Evolutionary conservation across 768 basidiomycete species (phyloP).

Genomic region (Sporobolomyces pararoseus): DNA sequence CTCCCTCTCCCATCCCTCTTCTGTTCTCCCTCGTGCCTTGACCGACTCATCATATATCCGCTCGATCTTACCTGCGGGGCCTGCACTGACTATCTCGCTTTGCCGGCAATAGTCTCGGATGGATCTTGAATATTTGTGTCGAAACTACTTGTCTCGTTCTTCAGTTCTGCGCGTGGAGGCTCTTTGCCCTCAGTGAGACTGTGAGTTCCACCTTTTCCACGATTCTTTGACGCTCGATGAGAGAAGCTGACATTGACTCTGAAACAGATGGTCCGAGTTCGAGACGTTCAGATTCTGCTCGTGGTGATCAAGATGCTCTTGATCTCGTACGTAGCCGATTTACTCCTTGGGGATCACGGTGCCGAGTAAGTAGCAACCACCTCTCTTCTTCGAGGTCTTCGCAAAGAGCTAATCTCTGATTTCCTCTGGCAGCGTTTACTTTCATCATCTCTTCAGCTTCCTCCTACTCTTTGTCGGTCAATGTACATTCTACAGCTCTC

Average conservation of each 20-base stretch:
- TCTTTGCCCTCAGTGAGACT: not conserved
- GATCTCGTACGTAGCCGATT: slow-evolving; percentile 6
- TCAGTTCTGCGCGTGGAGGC: slow-evolving; percentile 1
- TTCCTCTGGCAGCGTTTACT: slow-evolving; percentile 5
- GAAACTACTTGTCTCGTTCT: slow-evolving; percentile 5
- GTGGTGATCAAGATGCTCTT: slow-evolving; percentile 11
- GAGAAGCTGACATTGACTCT: not conserved
- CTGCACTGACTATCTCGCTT: too few species aligned
- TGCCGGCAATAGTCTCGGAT: slow-evolving; percentile 10
- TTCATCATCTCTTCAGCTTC: slow-evolving; percentile 29
- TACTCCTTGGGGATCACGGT: slow-evolving; percentile 2
- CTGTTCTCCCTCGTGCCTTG: too few species aligned
- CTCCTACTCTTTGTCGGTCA: slow-evolving; percentile 19
- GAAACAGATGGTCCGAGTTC: slow-evolving; percentile 8
- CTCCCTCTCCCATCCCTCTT: too few species aligned
- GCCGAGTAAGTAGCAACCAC: not conserved
- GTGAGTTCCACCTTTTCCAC: not conserved
- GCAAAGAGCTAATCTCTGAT: not conserved
- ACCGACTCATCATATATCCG: too few species aligned
- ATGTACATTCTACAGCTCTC: slow-evolving; percentile 10
- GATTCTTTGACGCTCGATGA: not conserved
- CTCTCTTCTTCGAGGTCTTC: not conserved
- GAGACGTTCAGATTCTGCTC: slow-evolving; percentile 4
- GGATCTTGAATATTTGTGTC: slow-evolving; percentile 8
- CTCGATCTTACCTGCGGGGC: too few species aligned